phyloP scores from a whole-genome alignment of 1,284 basidiomycete genomes.

The Coriolopsis trogii region DNA sequence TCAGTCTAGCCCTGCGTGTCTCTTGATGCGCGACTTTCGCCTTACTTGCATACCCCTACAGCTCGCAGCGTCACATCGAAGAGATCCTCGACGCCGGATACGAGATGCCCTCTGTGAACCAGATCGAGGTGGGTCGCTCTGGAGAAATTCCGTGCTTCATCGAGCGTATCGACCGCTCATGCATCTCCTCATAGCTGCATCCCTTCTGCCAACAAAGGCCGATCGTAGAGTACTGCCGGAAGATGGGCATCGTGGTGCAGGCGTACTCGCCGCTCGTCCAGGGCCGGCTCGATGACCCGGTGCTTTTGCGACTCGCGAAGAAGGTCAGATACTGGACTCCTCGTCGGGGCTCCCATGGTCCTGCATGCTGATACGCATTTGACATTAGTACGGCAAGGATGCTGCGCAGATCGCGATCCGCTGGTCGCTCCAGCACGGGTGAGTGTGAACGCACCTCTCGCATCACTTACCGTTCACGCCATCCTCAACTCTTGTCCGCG shows the following conservation, averaged over 20 bases:
- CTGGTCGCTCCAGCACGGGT: slow-evolving; percentile 66
- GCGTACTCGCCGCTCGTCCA: slow-evolving; percentile 61
- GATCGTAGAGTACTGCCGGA: slow-evolving; percentile 77
- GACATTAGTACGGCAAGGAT: slow-evolving; percentile 40
- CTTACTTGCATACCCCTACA: slow-evolving; percentile 28
- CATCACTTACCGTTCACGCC: too few relatives aligned
- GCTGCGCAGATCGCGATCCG: slow-evolving; percentile 66
- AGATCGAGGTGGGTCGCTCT: slow-evolving; percentile 65
- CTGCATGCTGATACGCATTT: neutral
- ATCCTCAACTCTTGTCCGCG: neutral
- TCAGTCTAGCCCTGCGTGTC: slow-evolving; percentile 30
- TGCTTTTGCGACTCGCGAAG: slow-evolving; percentile 44
- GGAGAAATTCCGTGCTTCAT: neutral
- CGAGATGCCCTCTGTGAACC: slow-evolving; percentile 77
- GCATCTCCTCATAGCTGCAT: slow-evolving; percentile 55
- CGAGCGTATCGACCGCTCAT: neutral
- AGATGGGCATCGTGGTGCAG: slow-evolving; percentile 72
- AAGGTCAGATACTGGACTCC: slow-evolving; percentile 36
- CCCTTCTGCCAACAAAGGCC: slow-evolving; percentile 83
- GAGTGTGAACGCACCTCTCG: too few relatives aligned
- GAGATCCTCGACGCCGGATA: slow-evolving; percentile 67
- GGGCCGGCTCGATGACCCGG: slow-evolving; percentile 46
- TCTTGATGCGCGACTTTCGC: neutral
- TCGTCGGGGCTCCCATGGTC: neutral
- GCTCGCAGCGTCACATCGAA: slow-evolving; percentile 75